These are phyloP conservation scores for Linnemannia schmuckeri DNA, from an alignment of 192 early-diverging fungal genomes.

Conservation along the genomic window DNA sequence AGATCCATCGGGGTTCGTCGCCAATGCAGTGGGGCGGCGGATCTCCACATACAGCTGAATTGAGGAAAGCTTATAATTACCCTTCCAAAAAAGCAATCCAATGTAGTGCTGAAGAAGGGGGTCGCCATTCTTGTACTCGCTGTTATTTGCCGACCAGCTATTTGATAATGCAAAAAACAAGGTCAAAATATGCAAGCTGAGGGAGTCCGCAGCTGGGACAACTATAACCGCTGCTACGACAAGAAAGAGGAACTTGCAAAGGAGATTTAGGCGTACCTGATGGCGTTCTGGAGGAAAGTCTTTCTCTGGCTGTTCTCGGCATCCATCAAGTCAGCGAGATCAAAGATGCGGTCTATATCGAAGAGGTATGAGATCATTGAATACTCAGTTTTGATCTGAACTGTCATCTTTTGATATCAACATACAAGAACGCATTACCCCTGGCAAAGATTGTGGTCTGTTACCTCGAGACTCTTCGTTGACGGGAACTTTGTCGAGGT, in stretches of 20 bases:
- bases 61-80: slow-evolving; percentile 30
- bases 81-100: slow-evolving; percentile 76
- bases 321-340: slow-evolving; percentile 50
- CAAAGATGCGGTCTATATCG: slow-evolving; percentile 54
- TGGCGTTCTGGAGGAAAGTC: slow-evolving; percentile 64
- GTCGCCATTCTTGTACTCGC: slow-evolving; percentile 73
- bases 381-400: not conserved
- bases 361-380: slow-evolving; percentile 5
- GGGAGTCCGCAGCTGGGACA: too few relatives aligned
- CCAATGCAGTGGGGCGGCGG: too few relatives aligned
- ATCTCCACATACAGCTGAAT: not conserved
- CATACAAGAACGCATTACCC: not conserved
- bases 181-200: not conserved
- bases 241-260: not conserved
- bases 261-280: slow-evolving; percentile 56
- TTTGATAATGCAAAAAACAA: not conserved
- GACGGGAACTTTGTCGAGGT: slow-evolving; percentile 74
- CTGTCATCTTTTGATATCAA: not conserved
- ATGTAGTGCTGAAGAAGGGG: slow-evolving; percentile 80
- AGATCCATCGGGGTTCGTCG: not conserved
- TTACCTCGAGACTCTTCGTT: slow-evolving; percentile 77
- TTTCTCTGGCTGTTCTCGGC: slow-evolving; percentile 55
- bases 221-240: too few relatives aligned
- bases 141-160: slow-evolving; percentile 74
- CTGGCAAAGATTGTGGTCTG: not conserved